These are phyloP conservation scores for Pulveroboletus sp. DNA, from an alignment of 768 basidiomycete genomes.

Conservation along the genomic window DNA sequence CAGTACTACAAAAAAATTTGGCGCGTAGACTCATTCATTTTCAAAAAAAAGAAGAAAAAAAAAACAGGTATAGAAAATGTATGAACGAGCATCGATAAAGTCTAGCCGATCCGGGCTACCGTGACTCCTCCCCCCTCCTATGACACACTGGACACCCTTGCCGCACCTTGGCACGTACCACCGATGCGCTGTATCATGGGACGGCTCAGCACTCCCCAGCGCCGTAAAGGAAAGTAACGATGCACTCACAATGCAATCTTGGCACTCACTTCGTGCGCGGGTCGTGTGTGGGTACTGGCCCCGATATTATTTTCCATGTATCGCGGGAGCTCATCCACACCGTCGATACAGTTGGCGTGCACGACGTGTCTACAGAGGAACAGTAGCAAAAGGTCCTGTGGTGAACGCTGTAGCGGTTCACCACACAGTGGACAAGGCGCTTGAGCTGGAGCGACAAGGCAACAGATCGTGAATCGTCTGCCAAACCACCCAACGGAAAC, in stretches of 20 bases:
- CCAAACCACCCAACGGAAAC: not conserved
- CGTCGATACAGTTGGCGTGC: constrained; percentile 73
- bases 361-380: constrained; percentile 89
- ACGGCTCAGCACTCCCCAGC: not conserved
- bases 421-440: constrained; percentile 64
- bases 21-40: not conserved
- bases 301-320: constrained; percentile 51
- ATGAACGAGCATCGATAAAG: constrained; percentile 6
- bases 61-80: constrained; percentile 12
- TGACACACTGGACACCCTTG: constrained; percentile 79
- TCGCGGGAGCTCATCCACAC: constrained; percentile 56
- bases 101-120: not conserved
- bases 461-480: not conserved
- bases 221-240: not conserved
- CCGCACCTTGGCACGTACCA: constrained; percentile 57
- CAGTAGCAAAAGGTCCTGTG: constrained; percentile 60
- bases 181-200: constrained; percentile 51
- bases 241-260: constrained; percentile 73
- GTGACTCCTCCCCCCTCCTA: constrained; percentile 41
- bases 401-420: constrained; percentile 50
- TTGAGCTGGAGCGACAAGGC: constrained; percentile 41
- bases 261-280: constrained; percentile 48
- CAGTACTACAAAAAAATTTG: not conserved
- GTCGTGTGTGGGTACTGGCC: constrained; percentile 36
- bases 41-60: not conserved